Evolutionary conservation across 345 rosid species (phyloP).

Genomic region (Eucalyptus rudis): DNA sequence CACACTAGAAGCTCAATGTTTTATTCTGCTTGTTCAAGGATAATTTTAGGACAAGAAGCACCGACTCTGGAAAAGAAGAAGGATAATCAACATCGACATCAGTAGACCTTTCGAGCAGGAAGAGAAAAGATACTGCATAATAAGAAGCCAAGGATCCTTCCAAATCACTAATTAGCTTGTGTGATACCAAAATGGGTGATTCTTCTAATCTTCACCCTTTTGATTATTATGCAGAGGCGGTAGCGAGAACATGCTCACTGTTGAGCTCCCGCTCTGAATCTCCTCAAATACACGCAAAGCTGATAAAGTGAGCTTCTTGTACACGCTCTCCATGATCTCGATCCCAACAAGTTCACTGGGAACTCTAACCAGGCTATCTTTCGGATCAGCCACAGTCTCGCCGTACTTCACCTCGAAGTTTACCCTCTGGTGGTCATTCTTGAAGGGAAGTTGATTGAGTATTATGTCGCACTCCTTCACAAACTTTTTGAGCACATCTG

Average conservation of each 20-base stretch:
- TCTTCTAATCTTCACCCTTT: slow-evolving; percentile 10
- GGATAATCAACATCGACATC: neutral
- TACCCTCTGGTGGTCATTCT: neutral
- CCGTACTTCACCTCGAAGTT: slow-evolving; percentile 57
- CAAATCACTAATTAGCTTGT: neutral
- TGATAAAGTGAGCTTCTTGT: slow-evolving; percentile 50
- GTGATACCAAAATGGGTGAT: neutral
- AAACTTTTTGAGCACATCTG: slow-evolving; percentile 58
- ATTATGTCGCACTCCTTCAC: slow-evolving; percentile 64
- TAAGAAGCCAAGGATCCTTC: neutral
- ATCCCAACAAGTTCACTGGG: slow-evolving; percentile 40
- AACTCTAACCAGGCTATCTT: neutral
- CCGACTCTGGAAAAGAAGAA: neutral
- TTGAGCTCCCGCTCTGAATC: slow-evolving; percentile 72
- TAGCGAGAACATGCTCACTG: slow-evolving; percentile 55
- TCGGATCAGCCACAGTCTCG: neutral
- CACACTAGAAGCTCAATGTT: neutral
- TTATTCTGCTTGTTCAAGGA: neutral
- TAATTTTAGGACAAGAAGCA: neutral
- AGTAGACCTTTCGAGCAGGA: neutral
- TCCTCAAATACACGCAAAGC: slow-evolving; percentile 63
- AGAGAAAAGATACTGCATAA: neutral
- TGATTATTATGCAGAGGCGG: slow-evolving; percentile 59
- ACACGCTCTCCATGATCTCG: slow-evolving; percentile 45
- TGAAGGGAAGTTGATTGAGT: slow-evolving; percentile 37